Evolutionary conservation across 371 early-diverging fungal species (phyloP), one percentile per base, ranked within the genome.

Genomic region (Mortierella sp.): DNA sequence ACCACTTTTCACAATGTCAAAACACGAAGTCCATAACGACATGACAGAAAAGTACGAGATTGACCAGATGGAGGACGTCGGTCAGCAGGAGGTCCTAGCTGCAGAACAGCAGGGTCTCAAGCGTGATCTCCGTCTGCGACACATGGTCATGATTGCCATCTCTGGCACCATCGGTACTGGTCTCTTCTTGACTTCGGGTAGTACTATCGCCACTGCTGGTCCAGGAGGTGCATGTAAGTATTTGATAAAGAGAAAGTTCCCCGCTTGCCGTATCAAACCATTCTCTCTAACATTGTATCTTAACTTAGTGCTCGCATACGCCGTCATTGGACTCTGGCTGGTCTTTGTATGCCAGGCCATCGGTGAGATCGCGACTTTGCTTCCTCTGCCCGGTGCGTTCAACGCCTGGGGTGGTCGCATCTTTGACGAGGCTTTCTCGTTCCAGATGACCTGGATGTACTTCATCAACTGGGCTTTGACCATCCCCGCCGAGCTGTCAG

Each of bases 381-480:
- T 94, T 31, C 96, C 96, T 6, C 87, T 93, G 5, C 82, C 93
- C 12, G 96, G 95, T 41, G 87, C 90, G 9, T 94, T 96, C 84
- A 87, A 90, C 71, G 89, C 89, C 50, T 93, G 90, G 83, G 95
- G 92, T 30, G 82, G 84, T 6, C 91, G 94, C 34, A 92, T 94
- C 56, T 88, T 92, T 48, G 95, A 95, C 63, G 91, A 91, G 17
- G 87, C 93, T 5, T 82, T 93, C 24, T 92, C 91, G 0, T 94
- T 94, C 72, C 87, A 64, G 34, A 67, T 72, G 70, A 73, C 65
- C 19, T 69, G 55, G 65, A 81, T 87, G 64, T 90, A 94, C 80
- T 94, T 94, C 91, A 84, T 85, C 50, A 90, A 90, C 72, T 94
- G 95, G 94, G 87, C 93, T 47, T 82, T 95, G 27, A 89, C 92